Base-by-base conservation (phyloP, 257 asterid genomes). In the Jacaranda mimosifolia region DNA sequence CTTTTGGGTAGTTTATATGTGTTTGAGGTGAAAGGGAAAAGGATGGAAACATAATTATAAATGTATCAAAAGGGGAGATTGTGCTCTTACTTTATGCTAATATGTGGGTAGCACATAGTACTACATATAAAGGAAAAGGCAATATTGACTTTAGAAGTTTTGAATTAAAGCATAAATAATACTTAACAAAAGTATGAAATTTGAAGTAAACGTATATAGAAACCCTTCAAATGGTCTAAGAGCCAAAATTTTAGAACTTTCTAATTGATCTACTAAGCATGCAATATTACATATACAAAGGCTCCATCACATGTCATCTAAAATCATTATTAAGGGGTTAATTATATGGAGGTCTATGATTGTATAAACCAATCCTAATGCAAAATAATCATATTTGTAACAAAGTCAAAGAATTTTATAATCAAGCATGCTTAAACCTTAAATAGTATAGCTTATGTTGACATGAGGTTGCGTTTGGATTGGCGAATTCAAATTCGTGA, bases 81-180 rank as follows among this genome's bases (percentile, higher is more conserved):
- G 43, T 79, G 78, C 55, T 39, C 39, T 66, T 72, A 45, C 69
- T 64, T 72, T 73, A 66, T 66, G 83, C 51, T 58, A 66, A 58
- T 21, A 17, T 21, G 76, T 80, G 83, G 76, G 11, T 26, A n/a
- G 63, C 79, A 74, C 72, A 63, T 73, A 73, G 46, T 59, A 32
- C 3, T 45, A 43, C 45, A 13, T 12, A 6, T 11, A 13, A 68
- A 19, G 39, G 17, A 55, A 46, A 21, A 35, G 12, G 43, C 14
- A 12, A 13, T 21, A 59, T 74, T 80, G 73, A 68, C 80, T 66
- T 53, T 4, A 5, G 11, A 26, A 19, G 7, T 15, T 18, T 55
- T 39, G 3, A 46, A 78, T 14, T 63, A 5, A 17, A 14, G 9
- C 9, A 43, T 38, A 10, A 35, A 7, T 15, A 56, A 57, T 60